Evolutionary conservation across 1,284 basidiomycete species (phyloP), one percentile per base, ranked within the genome.

Genomic region (Trichosporon coremiiforme): DNA sequence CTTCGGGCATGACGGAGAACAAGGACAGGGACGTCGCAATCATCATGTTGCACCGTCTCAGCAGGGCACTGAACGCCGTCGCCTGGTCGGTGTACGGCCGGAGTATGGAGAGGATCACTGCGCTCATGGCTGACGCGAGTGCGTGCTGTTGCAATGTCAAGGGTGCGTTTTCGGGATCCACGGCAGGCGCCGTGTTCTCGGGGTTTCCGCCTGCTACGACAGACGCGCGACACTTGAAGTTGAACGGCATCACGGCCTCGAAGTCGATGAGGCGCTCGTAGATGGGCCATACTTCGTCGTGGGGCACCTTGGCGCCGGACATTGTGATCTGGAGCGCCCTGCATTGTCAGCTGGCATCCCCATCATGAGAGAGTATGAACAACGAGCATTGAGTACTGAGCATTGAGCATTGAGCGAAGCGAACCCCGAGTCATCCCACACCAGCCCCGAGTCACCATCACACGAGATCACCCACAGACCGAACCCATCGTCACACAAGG

Each of bases 181-280:
- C 57, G 15, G 57, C 57, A 6, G 57, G 57, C 15, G 57, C 57
- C 12, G 29, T 62, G 57, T 62, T 31, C 57, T 62, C 57, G 20
- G 57, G 57, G 57, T n/a, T 62, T 5, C 57, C 57, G 29, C 57
- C 57, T 8, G 57, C 57, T 1, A 62, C 57, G 5, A 62, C 57
- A 1, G 31, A n/a, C 6, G 57, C 57, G 8, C 57, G 57, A 29
- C 57, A 62, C 57, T 62, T 62, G 57, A 62, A 62, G 17, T n/a
- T 33, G 57, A 33, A 62, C 31, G 57, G 57, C 57, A 62, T 62
- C 20, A 25, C 22, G 29, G 57, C 57, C 57, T 62, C 57, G 57
- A 62, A 62, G 29, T 62, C 57, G 57, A 62, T 62, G 29, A 62
- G 57, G 7, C 57, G 57, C 57, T 62, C 57, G 57, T 62, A 62